Evolutionary conservation across 2,329 filamentous ascomycete species (phyloP).

Genomic region (Dothistroma pini): DNA sequence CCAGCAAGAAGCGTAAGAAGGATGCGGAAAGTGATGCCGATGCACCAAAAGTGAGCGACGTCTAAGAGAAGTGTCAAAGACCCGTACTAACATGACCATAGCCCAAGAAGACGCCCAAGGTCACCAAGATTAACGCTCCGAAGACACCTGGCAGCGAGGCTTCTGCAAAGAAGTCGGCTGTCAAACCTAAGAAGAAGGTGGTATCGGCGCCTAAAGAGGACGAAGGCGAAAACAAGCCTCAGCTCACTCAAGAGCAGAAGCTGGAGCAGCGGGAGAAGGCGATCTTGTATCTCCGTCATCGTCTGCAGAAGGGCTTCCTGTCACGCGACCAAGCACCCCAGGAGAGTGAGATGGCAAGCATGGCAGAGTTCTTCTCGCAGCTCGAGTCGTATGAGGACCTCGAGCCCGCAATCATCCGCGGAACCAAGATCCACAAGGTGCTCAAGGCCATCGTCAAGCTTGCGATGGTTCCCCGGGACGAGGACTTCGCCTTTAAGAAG

Average conservation of each 20-base stretch:
- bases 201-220: conserved; percentile 50
- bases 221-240: conserved; percentile 57
- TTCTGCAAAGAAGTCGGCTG: conserved; percentile 35
- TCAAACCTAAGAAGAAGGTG: conserved; percentile 60
- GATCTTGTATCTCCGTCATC: conserved; percentile 90
- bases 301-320: conserved; percentile 90
- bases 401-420: conserved; percentile 82
- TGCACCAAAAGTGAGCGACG: conserved; percentile 54
- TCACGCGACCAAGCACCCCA: conserved; percentile 80
- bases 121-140: conserved; percentile 45
- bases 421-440: conserved; percentile 98
- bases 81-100: conserved; percentile 32
- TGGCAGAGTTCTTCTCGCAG: conserved; percentile 74
- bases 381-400: conserved; percentile 78
- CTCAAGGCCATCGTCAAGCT: conserved; percentile 92
- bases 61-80: neutral
- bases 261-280: conserved; percentile 58
- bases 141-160: conserved; percentile 40
- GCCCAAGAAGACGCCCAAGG: conserved; percentile 51
- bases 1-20: conserved; percentile 79
- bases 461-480: conserved; percentile 77
- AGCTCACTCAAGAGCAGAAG: conserved; percentile 53
- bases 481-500: conserved; percentile 83
- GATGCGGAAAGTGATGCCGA: conserved; percentile 63
- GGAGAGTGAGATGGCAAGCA: conserved; percentile 74